A percentile compares a stretch with the other conserved stretches of the same genome.
Conservation (phyloP, 495 filamentous ascomycete species). For the Tuber microsphaerosporum region DNA sequence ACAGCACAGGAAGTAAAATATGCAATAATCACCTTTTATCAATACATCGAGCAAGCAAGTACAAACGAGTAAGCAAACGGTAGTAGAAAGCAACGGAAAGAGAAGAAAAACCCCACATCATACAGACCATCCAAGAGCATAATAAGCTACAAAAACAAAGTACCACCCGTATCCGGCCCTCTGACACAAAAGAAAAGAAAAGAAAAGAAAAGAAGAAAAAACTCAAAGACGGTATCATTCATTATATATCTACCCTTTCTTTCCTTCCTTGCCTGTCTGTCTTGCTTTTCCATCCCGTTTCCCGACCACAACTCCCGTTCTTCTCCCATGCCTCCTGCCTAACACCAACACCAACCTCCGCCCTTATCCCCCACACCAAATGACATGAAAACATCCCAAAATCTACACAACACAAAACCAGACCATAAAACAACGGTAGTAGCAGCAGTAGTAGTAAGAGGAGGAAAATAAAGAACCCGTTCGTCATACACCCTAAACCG, state of each 20-base stretch:
- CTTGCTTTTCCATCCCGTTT: not conserved
- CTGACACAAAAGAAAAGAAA: not conserved
- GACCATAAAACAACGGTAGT: not conserved
- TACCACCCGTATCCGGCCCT: not conserved
- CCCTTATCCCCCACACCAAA: not conserved
- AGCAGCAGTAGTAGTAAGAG: conserved; percentile 5
- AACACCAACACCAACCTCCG: not conserved
- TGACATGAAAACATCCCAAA: not conserved
- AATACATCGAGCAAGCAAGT: conserved; percentile 1
- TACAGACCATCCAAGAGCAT: not conserved
- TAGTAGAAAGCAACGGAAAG: not conserved
- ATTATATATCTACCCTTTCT: conserved; percentile 7
- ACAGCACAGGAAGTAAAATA: not conserved
- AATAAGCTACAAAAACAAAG: not conserved
- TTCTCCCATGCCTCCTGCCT: not conserved
- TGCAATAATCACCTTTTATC: conserved; percentile 1
- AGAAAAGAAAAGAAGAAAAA: not conserved
- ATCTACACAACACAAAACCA: not conserved
- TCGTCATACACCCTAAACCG: conserved; percentile 11
- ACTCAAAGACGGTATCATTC: conserved; percentile 2
- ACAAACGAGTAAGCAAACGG: not conserved
- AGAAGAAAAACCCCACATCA: not conserved
- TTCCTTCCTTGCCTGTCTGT: not conserved
- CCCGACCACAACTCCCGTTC: not conserved
- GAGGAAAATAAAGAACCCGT: conserved; percentile 8